These are phyloP conservation scores for Claviceps citrina DNA, from an alignment of 2,329 filamentous ascomycete genomes.

Conservation along the genomic window DNA sequence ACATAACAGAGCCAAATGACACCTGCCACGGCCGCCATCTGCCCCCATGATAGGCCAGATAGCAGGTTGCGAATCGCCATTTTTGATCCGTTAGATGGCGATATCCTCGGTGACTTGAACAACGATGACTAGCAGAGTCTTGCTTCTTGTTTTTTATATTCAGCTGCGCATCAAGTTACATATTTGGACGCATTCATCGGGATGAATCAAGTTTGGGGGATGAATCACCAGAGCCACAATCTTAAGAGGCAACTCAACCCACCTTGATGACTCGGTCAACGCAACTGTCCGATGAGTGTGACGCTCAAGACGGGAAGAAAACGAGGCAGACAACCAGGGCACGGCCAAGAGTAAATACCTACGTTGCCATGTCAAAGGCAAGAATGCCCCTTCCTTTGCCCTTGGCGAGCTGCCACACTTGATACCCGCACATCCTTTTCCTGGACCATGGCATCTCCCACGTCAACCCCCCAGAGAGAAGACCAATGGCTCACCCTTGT, in stretches of 20 bases:
- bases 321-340: neutral
- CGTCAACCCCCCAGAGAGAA: neutral
- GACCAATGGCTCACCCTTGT: neutral
- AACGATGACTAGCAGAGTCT: neutral
- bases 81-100: neutral
- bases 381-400: neutral
- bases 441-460: neutral
- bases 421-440: neutral
- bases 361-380: no score
- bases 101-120: neutral
- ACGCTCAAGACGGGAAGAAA: neutral
- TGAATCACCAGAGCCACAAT: neutral
- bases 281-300: slow-evolving; percentile 1
- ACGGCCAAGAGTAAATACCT: neutral
- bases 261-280: neutral
- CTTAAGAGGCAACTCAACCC: neutral
- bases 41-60: slow-evolving; percentile 12
- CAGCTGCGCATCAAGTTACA: neutral
- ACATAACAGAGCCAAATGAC: slow-evolving; percentile 17
- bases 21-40: slow-evolving; percentile 12
- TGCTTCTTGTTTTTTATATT: neutral
- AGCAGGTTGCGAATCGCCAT: slow-evolving; percentile 10
- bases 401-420: neutral
- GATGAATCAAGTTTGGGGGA: neutral
- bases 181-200: neutral